Evolutionary conservation across 1,284 basidiomycete genomes (phyloP), one percentile per base, ranked within the genome.

Genomic region (Kwoniella shivajii): DNA sequence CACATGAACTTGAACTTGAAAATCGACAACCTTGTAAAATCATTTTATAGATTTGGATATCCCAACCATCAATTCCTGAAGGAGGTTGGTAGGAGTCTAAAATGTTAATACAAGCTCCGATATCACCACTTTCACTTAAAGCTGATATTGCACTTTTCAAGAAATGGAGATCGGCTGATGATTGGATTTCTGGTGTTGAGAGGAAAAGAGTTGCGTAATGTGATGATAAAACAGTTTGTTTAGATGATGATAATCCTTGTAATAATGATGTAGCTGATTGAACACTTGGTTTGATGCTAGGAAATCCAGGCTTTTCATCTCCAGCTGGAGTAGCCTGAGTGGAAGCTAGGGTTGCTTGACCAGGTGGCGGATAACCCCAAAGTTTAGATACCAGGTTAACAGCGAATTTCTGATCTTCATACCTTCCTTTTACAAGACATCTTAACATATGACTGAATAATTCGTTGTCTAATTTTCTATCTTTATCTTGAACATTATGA

Each of bases 1-100:
- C 56, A 18, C 56, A 56, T 67, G 71, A 74, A 37, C 68, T 60
- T 3, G 69, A 67, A 47, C n/a, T n/a, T n/a, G n/a, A n/a, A n/a
- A n/a, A n/a, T n/a, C n/a, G n/a, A n/a, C n/a, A n/a, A 9, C 68
- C 65, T 16, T 54, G 56, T 18, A 77, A 53, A 6, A 64, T 61
- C 1, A 57, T 50, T 26, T 60, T 54, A 50, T 61, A 73, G 1
- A 61, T 62, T 13, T 62, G 54, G 2, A 48, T 22, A 7, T 65
- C 60, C 74, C 74, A 76, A 2, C 59, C 59, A 16, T 50, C 44
- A 13, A 34, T 48, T 14, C 43, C 63, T 14, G 57, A 59, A 0
- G 57, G 56, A 2, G 67, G 63, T 48, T 68, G 65, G 47, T 64
- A 68, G 27, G 38, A 48, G 22, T 72, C 67, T 3, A 75, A 33